Evolutionary conservation across 2,329 filamentous ascomycete genomes (phyloP).

Genomic region (Cladophialophora immunda): DNA sequence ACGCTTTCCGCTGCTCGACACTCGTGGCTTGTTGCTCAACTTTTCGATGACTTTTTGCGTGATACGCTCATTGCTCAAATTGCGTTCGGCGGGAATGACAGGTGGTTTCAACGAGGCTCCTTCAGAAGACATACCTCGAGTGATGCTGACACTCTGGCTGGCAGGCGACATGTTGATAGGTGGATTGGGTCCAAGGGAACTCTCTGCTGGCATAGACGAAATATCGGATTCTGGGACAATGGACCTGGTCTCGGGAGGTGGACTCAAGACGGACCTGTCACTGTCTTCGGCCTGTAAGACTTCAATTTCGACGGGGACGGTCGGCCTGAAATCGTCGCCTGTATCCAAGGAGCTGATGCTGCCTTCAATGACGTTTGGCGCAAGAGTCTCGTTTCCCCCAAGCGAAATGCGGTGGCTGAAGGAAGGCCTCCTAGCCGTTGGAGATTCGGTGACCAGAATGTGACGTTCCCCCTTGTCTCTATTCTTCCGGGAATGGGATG

Average conservation of each 20-base stretch:
- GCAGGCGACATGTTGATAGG: conserved; percentile 44
- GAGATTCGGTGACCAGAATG: conserved; percentile 85
- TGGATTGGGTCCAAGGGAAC: conserved; percentile 67
- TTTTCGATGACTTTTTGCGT: conserved; percentile 75
- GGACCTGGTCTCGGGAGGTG: conserved; percentile 69
- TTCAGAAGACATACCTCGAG: conserved; percentile 48
- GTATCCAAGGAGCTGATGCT: conserved; percentile 80
- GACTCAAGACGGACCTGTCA: conserved; percentile 71
- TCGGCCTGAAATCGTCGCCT: conserved; percentile 70
- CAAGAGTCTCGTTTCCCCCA: conserved; percentile 47
- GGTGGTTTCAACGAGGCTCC: conserved; percentile 67
- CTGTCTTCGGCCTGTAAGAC: conserved; percentile 74
- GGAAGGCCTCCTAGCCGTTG: conserved; percentile 74
- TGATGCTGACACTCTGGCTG: conserved; percentile 52
- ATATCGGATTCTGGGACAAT: conserved; percentile 80
- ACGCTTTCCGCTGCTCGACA: conserved; percentile 51
- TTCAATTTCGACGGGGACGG: conserved; percentile 85
- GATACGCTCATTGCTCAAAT: conserved; percentile 71
- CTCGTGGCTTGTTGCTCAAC: conserved; percentile 61
- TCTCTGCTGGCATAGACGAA: conserved; percentile 80
- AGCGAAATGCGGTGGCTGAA: conserved; percentile 75
- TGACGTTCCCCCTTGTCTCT: conserved; percentile 68
- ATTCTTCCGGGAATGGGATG: conserved; percentile 68
- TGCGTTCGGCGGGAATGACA: conserved; percentile 66
- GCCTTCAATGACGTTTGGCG: conserved; percentile 64